Evolutionary conservation across 2,329 filamentous ascomycete species (phyloP).

Genomic region (Aspergillus chevalieri): DNA sequence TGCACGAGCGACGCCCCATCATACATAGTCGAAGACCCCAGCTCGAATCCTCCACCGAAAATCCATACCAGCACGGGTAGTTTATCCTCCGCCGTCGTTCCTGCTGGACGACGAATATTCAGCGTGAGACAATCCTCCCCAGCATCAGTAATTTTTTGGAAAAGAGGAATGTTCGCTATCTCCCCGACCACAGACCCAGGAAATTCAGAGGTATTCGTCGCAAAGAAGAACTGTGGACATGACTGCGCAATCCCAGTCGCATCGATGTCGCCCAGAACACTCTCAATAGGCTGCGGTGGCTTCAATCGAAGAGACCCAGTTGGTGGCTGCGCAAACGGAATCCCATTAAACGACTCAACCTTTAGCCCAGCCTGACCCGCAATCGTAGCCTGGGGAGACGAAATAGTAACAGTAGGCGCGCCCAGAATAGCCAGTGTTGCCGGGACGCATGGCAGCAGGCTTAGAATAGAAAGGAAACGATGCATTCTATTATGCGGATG

Average conservation of each 20-base stretch:
- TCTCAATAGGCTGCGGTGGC: slow-evolving; percentile 58
- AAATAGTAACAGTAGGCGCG: slow-evolving; percentile 49
- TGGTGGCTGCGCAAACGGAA: slow-evolving; percentile 69
- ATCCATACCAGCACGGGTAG: slow-evolving; percentile 67
- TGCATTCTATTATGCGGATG: background rate
- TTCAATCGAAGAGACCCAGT: slow-evolving; percentile 61
- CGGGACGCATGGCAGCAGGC: slow-evolving; percentile 6
- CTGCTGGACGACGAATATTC: slow-evolving; percentile 54
- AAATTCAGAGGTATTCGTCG: slow-evolving; percentile 39
- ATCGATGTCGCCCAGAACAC: slow-evolving; percentile 54
- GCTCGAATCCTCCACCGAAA: slow-evolving; percentile 53
- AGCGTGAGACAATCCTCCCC: slow-evolving; percentile 62
- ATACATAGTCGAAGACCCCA: slow-evolving; percentile 43
- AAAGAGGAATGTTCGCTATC: slow-evolving; percentile 51
- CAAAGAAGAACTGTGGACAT: slow-evolving; percentile 67
- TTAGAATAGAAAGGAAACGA: slow-evolving; percentile 2
- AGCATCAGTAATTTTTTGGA: slow-evolving; percentile 50
- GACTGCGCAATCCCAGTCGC: slow-evolving; percentile 54
- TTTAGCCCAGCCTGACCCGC: slow-evolving; percentile 27
- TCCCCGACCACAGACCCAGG: slow-evolving; percentile 44
- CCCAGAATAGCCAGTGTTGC: slow-evolving; percentile 31
- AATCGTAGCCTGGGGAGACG: slow-evolving; percentile 49
- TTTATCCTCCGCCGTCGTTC: slow-evolving; percentile 49
- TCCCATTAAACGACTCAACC: slow-evolving; percentile 66
- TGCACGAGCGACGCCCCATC: slow-evolving; percentile 29